Evolutionary conservation across 2,329 filamentous ascomycete genomes (phyloP).

Genomic region (Cladophialophora exuberans): DNA sequence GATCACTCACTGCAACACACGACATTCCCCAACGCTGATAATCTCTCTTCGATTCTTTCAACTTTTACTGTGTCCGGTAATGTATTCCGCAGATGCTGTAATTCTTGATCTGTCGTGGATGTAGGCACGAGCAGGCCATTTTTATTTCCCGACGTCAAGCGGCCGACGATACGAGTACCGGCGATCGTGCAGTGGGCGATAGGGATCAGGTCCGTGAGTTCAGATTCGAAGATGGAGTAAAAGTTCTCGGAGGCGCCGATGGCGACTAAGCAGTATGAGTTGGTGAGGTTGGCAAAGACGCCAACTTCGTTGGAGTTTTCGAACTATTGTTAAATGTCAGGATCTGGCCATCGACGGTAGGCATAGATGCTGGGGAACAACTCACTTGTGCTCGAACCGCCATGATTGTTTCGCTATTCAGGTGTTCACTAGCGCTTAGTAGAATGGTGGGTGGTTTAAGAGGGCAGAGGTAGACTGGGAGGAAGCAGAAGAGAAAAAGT

Average conservation of each 20-base stretch:
- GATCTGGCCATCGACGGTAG: not conserved
- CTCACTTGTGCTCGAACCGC: conserved; percentile 28
- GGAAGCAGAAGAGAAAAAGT: not conserved
- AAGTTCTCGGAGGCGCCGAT: conserved; percentile 98
- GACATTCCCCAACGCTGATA: conserved; percentile 94
- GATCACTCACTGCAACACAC: conserved; percentile 62
- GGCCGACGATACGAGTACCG: conserved; percentile 92
- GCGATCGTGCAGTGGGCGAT: conserved; percentile 97
- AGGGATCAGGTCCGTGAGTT: conserved; percentile 95
- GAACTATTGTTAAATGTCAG: conserved; percentile 35
- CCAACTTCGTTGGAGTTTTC: conserved; percentile 70
- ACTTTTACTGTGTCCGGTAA: conserved; percentile 91
- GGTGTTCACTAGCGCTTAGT: no score
- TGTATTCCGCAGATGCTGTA: conserved; percentile 94
- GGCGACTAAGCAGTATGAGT: conserved; percentile 93
- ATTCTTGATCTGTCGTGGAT: conserved; percentile 94
- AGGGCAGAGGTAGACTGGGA: no score
- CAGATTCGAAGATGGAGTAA: conserved; percentile 97
- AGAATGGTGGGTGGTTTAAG: no score
- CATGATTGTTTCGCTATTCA: conserved; percentile 13
- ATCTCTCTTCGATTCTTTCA: conserved; percentile 94
- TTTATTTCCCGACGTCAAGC: conserved; percentile 93
- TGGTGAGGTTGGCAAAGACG: conserved; percentile 95
- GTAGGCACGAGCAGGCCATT: conserved; percentile 96
- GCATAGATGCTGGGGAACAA: not conserved